These are phyloP conservation scores for Cordyceps farinosa DNA, from an alignment of 2,329 filamentous ascomycete species.

Conservation along the genomic window DNA sequence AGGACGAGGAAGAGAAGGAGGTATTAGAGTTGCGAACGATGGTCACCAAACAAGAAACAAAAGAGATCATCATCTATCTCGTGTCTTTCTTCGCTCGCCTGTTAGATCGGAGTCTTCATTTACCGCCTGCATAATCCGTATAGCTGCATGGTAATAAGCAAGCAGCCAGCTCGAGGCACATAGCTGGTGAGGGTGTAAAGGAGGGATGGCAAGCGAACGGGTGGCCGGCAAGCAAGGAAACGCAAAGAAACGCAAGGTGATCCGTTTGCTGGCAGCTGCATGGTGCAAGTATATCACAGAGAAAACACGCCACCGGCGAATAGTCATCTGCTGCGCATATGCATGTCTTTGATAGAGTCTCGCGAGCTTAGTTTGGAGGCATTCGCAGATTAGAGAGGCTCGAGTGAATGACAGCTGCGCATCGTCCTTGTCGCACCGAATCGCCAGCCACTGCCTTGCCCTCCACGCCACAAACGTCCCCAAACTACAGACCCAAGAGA, in stretches of 20 bases:
- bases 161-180: neutral
- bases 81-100: too few relatives aligned
- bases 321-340: neutral
- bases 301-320: neutral
- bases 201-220: neutral
- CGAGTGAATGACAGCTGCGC: neutral
- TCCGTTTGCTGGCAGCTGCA: constrained; percentile 16
- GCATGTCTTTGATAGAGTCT: constrained; percentile 6
- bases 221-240: neutral
- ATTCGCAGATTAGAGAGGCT: neutral
- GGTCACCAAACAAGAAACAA: too few relatives aligned
- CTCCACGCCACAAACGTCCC: neutral
- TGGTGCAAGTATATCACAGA: neutral
- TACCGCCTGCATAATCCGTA: neutral
- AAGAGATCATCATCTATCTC: too few relatives aligned
- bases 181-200: neutral
- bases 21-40: too few relatives aligned
- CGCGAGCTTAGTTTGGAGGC: neutral
- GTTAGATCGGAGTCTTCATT: neutral
- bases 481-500: neutral
- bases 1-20: too few relatives aligned
- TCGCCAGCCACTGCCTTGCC: neutral
- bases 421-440: neutral
- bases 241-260: neutral
- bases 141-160: neutral